Conservation (phyloP, 2,329 filamentous ascomycete species). For the Westerdykella sp. region DNA sequence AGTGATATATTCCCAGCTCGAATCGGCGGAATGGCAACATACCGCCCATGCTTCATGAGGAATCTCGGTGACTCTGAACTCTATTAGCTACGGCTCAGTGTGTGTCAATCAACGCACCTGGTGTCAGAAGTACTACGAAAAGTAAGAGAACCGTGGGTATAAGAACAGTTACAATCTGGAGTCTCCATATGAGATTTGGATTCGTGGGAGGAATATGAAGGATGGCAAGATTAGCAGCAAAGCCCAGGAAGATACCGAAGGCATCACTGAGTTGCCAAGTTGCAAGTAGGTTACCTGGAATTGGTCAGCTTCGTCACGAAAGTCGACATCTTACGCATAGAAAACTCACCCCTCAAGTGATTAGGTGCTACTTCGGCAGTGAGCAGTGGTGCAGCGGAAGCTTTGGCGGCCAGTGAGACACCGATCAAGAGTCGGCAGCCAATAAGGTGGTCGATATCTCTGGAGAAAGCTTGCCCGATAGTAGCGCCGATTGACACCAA, state of each 20-base stretch:
- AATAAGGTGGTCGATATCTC: conserved; percentile 11
- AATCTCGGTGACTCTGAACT: conserved; percentile 7
- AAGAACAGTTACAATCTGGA: conserved; percentile 16
- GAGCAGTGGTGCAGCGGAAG: conserved; percentile 17
- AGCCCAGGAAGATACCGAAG: conserved; percentile 17
- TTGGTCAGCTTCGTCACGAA: neutral
- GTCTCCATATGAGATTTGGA: conserved; percentile 8
- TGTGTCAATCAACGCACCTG: conserved; percentile 6
- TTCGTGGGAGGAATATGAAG: conserved; percentile 8
- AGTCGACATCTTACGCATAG: conserved; percentile 1
- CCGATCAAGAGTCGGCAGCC: conserved; percentile 17
- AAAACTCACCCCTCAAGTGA: conserved; percentile 12
- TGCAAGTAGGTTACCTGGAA: conserved; percentile 6
- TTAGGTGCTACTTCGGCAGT: conserved; percentile 17
- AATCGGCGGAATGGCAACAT: neutral
- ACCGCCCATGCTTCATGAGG: conserved; percentile 19
- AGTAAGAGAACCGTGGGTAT: conserved; percentile 16
- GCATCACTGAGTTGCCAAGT: conserved; percentile 21
- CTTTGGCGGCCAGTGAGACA: conserved; percentile 16
- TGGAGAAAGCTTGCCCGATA: conserved; percentile 16
- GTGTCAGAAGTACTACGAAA: conserved; percentile 19
- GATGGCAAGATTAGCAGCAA: conserved; percentile 12
- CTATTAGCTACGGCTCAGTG: neutral
- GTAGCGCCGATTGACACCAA: conserved; percentile 15
- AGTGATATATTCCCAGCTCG: neutral